Conservation (phyloP, 225 moss, liverwort and hornwort species). For the Sphagnum tenellum region DNA sequence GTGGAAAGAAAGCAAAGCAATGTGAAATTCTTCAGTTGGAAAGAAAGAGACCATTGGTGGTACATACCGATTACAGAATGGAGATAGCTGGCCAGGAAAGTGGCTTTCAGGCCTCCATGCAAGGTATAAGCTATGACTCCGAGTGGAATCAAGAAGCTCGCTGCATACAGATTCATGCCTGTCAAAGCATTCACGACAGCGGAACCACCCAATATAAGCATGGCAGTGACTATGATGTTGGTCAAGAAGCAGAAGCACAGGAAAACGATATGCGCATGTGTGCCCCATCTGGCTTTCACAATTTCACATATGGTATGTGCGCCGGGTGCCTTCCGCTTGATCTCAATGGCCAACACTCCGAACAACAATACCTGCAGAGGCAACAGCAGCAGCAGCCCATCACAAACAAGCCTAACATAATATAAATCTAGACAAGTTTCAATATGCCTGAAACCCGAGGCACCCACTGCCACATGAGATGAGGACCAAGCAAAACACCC, state of each 20-base stretch:
- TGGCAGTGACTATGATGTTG: not conserved
- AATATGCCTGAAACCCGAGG: too few relatives aligned
- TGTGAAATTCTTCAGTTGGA: too few relatives aligned
- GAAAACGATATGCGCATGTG: slow-evolving; percentile 11
- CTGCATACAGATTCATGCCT: slow-evolving; percentile 22
- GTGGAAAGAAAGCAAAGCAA: too few relatives aligned
- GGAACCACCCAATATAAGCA: not conserved
- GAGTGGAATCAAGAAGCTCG: slow-evolving; percentile 13
- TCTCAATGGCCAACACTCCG: slow-evolving; percentile 15
- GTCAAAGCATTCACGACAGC: not conserved
- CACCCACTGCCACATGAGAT: too few relatives aligned
- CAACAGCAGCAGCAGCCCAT: too few relatives aligned
- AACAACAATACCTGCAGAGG: slow-evolving; percentile 4
- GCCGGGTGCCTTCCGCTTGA: slow-evolving; percentile 23
- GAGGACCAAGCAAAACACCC: too few relatives aligned
- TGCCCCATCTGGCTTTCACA: slow-evolving; percentile 19
- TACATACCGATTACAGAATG: slow-evolving; percentile 10
- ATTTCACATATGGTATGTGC: slow-evolving; percentile 24
- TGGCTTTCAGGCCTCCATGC: slow-evolving; percentile 20
- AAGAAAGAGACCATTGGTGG: too few relatives aligned
- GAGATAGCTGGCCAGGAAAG: slow-evolving; percentile 17
- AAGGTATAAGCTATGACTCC: slow-evolving; percentile 17
- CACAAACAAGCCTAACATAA: too few relatives aligned
- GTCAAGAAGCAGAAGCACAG: not conserved
- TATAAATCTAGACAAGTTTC: too few relatives aligned